Percentiles rank a stretch among this genome's conserved stretches.
These are phyloP conservation scores for Actinidia arguta DNA, from an alignment of 179 eudicot genomes.

Conservation along the genomic window DNA sequence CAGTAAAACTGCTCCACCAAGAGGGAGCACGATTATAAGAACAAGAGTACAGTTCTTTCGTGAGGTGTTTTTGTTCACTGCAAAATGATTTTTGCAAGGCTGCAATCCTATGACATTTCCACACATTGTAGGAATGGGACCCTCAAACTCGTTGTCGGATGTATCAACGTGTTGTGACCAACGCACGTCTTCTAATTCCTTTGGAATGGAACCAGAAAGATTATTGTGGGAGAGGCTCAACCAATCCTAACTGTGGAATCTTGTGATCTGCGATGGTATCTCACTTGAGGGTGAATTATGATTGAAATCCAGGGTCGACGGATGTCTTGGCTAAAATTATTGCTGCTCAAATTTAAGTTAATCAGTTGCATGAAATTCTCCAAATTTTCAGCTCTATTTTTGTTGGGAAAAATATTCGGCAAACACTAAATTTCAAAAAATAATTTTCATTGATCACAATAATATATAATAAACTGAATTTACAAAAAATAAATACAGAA, in stretches of 20 bases:
- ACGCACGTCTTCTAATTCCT: slow-evolving; percentile 8
- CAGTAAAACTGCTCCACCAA: slow-evolving; percentile 21
- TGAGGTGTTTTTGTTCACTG: neutral
- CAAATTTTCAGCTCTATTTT: slow-evolving; percentile 16
- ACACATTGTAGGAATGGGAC: slow-evolving; percentile 51
- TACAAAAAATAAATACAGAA: too few species aligned
- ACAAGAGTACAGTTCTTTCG: neutral
- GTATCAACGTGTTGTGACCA: slow-evolving; percentile 20
- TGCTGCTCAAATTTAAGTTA: slow-evolving; percentile 43
- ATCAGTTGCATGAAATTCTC: slow-evolving; percentile 23
- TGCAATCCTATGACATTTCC: slow-evolving; percentile 38
- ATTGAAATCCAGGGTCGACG: slow-evolving; percentile 34
- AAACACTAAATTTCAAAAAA: too few species aligned
- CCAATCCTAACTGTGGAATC: slow-evolving; percentile 30
- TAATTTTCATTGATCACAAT: too few species aligned
- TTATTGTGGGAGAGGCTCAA: slow-evolving; percentile 48
- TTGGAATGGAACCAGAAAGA: slow-evolving; percentile 33
- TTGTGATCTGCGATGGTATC: slow-evolving; percentile 36
- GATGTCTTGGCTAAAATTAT: slow-evolving; percentile 25
- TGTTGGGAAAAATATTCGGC: too few species aligned
- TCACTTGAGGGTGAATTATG: slow-evolving; percentile 24
- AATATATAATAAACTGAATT: too few species aligned
- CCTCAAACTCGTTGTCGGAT: slow-evolving; percentile 43
- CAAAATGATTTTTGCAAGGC: slow-evolving; percentile 22
- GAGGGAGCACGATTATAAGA: slow-evolving; percentile 24